phyloP scores from a whole-genome alignment of 169 alveolate genomes.

The Eimeria maxima region DNA sequence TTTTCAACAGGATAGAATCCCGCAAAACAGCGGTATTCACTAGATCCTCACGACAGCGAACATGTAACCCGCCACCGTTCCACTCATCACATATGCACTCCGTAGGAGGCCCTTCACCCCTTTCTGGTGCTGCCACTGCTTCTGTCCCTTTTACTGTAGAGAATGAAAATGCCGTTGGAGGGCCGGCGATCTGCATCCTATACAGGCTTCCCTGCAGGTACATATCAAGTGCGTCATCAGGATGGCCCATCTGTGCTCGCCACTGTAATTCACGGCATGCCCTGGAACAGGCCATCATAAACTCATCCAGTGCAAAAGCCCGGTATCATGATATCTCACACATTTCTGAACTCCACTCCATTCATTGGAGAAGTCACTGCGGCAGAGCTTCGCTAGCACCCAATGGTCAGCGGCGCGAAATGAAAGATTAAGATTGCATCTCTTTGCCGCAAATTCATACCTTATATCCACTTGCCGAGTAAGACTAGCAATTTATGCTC shows the following conservation, averaged over 20 bases:
- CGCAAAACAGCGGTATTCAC: not conserved
- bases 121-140: not conserved
- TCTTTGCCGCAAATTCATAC: not conserved
- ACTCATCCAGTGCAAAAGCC: not conserved
- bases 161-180: not conserved
- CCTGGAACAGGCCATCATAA: not conserved
- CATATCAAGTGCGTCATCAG: not conserved
- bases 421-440: not conserved
- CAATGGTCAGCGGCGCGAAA: not conserved
- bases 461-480: not conserved
- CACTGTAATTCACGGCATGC: not conserved
- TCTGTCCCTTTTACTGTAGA: not conserved
- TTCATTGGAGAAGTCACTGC: too few species aligned
- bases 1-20: not conserved
- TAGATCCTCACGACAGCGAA: not conserved
- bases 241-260: not conserved
- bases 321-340: not conserved
- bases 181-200: not conserved
- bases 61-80: not conserved
- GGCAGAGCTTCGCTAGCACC: not conserved
- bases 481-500: not conserved
- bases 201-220: not conserved
- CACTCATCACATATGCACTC: not conserved
- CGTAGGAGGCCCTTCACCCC: not conserved
- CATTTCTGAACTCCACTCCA: not conserved